phyloP scores from a whole-genome alignment of 257 asterid species.

The Solanum sitiens region DNA sequence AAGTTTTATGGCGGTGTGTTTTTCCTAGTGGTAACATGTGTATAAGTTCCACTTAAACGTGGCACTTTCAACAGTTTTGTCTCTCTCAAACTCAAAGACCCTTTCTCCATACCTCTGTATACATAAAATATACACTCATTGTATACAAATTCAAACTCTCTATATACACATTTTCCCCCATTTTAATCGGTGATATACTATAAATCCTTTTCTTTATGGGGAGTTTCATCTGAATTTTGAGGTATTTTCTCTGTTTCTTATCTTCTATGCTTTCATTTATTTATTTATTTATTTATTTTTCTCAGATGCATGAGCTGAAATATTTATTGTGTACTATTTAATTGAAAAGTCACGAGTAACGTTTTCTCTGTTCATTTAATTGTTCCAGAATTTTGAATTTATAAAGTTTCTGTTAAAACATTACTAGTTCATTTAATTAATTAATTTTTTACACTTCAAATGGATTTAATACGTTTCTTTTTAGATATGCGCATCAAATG shows the following conservation, averaged over 20 bases:
- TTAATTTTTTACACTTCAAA: background rate
- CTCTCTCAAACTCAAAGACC: background rate
- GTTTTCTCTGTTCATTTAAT: background rate
- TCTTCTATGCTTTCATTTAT: background rate
- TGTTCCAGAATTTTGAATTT: background rate
- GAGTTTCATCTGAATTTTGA: background rate
- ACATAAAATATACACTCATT: background rate
- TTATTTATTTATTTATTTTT: background rate
- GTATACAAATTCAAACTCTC: background rate
- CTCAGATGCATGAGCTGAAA: background rate
- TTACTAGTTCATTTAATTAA: background rate
- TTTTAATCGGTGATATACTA: background rate
- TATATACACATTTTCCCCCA: background rate
- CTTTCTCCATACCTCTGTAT: background rate
- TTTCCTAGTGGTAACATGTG: background rate
- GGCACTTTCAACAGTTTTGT: constrained; percentile 1
- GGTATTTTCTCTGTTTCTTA: background rate
- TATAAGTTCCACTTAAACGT: background rate
- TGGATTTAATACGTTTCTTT: background rate
- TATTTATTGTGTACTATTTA: background rate
- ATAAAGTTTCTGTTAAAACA: background rate
- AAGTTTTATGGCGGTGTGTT: background rate
- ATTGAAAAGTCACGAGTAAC: background rate
- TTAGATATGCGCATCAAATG: background rate
- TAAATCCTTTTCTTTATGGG: background rate